Evolutionary conservation across 2,329 filamentous ascomycete genomes (phyloP), one percentile per base, ranked within the genome.

Genomic region (Xylogone sp.): DNA sequence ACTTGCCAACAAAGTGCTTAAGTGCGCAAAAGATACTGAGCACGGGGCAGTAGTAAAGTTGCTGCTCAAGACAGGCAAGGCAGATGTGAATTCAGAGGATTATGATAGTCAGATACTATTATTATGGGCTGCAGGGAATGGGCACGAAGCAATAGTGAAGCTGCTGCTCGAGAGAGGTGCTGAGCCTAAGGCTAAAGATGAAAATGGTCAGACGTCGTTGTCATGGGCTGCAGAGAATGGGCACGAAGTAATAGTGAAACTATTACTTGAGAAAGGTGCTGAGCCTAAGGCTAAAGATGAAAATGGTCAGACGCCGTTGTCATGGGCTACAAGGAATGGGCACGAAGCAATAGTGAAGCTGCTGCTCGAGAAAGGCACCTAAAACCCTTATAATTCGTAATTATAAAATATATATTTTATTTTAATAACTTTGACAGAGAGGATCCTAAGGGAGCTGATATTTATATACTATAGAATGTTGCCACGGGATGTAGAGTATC

Each of bases 151-250:
- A 8, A 47, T 66, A 16, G 53, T 60, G 18, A 49, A 50, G 34
- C 1, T 45, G n/a, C 29, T 62, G 6, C 8, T 61, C 10, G 24
- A 50, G 18, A 31, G 13, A 10, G 53, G 55, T 16, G 21, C 39
- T 27, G 8, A 51, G 2, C 19, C 42, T 12, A 18, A 39, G 5
- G 27, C 50, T 4, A 13, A 2, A 1, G 53, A 58, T 19, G 1
- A 52, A 10, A 42, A 7, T 9, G 12, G 7, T 22, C 42, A 29
- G 27, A 60, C 51, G 21, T 47, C 59, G 27, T 55, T 62, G n/a
- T 56, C 43, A 62, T 49, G 53, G 58, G 53, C 52, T 21, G 49
- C 62, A 22, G 42, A 59, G 29, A 49, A 46, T 31, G 61, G 62
- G 1, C 45, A 39, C 13, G 13, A 39, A 16, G 13, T 16, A 5